A percentile compares a stretch with the other conserved stretches of the same genome.
phyloP scores from a whole-genome alignment of 1,284 basidiomycete species.

The Ustilago crameri region DNA sequence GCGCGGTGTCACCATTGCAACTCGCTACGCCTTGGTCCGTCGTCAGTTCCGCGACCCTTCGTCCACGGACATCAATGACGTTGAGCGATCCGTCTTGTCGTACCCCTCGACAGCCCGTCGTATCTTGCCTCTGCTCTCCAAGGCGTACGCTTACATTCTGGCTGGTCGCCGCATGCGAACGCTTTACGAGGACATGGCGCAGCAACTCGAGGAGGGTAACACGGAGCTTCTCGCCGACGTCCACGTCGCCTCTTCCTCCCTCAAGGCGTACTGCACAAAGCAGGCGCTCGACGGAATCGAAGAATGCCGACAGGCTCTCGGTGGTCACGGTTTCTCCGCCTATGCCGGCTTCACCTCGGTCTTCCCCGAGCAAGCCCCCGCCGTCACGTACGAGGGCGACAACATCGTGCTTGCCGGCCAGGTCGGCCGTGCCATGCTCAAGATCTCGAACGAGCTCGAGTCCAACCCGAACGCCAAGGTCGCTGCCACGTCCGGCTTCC shows the following conservation, averaged over 20 bases:
- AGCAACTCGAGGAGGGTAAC: conserved; percentile 65
- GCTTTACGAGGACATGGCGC: conserved; percentile 67
- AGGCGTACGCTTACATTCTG: conserved; percentile 69
- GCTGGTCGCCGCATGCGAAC: conserved; percentile 65
- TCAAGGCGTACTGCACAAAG: conserved; percentile 68
- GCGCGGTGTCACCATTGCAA: conserved; percentile 77
- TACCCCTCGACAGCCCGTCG: conserved; percentile 68
- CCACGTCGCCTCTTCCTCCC: conserved; percentile 67
- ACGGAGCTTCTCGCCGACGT: conserved; percentile 68
- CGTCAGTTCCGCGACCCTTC: conserved; percentile 72
- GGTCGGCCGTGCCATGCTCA: conserved; percentile 62
- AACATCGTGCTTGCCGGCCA: conserved; percentile 62
- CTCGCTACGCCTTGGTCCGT: conserved; percentile 79
- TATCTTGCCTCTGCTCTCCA: conserved; percentile 68
- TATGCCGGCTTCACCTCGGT: conserved; percentile 61
- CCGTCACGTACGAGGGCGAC: conserved; percentile 69
- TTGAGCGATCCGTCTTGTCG: conserved; percentile 68
- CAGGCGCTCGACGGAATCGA: conserved; percentile 68
- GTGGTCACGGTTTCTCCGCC: conserved; percentile 69
- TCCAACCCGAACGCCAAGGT: conserved; percentile 38
- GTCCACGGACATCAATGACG: conserved; percentile 68
- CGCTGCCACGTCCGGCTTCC: conserved; percentile 53
- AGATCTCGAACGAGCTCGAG: conserved; percentile 54
- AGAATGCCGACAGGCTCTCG: conserved; percentile 68
- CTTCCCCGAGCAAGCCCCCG: conserved; percentile 58